These are phyloP conservation scores for Lantana camara DNA, from an alignment of 257 asterid genomes.

Conservation along the genomic window DNA sequence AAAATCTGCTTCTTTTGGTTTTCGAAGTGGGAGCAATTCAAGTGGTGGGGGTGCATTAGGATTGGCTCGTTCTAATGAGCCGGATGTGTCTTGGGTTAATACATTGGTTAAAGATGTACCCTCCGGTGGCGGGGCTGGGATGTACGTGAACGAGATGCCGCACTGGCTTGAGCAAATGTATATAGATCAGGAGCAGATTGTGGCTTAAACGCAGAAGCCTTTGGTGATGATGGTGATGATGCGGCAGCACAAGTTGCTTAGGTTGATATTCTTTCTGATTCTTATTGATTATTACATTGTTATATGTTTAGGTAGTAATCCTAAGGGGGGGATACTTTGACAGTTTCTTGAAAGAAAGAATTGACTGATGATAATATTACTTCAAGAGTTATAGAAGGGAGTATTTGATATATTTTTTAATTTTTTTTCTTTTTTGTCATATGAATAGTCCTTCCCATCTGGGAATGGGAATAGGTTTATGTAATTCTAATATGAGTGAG, in stretches of 20 bases:
- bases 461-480: conserved; percentile 16
- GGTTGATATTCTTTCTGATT: conserved; percentile 43
- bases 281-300: conserved; percentile 28
- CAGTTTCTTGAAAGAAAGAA: conserved; percentile 24
- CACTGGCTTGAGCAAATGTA: conserved; percentile 84
- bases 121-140: conserved; percentile 35
- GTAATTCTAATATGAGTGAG: conserved; percentile 20
- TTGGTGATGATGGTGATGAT: background rate
- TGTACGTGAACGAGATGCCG: conserved; percentile 41
- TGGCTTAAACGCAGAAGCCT: conserved; percentile 47
- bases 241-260: background rate
- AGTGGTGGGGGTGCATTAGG: conserved; percentile 15
- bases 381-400: conserved; percentile 18
- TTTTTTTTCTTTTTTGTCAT: too few species aligned
- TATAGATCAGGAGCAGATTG: conserved; percentile 88
- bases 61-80: conserved; percentile 44
- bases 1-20: conserved; percentile 64
- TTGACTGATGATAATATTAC: conserved; percentile 21
- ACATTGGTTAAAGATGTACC: conserved; percentile 72
- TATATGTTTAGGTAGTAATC: conserved; percentile 22
- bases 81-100: conserved; percentile 86
- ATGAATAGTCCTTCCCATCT: background rate
- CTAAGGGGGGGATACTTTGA: conserved; percentile 2
- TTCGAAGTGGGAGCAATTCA: conserved; percentile 27
- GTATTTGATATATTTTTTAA: conserved; percentile 22